phyloP scores from a whole-genome alignment of 2,329 filamentous ascomycete genomes.

The Microdochium bolleyi region DNA sequence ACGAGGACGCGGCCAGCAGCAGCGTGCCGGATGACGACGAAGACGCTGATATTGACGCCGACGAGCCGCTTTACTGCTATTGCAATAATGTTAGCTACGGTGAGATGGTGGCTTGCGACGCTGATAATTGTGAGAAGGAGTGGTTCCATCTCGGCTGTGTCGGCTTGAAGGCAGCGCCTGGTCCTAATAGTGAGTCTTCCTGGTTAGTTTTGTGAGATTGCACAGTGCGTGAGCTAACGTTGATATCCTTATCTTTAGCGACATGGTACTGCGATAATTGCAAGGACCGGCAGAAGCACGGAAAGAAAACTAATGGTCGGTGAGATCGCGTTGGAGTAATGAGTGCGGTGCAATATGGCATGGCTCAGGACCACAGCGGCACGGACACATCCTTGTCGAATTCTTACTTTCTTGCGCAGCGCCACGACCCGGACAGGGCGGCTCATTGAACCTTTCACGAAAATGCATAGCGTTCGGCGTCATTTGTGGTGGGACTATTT shows the following conservation, averaged over 20 bases:
- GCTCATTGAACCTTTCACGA: neutral
- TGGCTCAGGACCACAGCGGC: too few relatives aligned
- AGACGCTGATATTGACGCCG: constrained; percentile 51
- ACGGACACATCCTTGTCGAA: too few relatives aligned
- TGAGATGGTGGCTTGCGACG: constrained; percentile 78
- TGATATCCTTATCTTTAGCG: constrained; percentile 31
- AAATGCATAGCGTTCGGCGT: too few relatives aligned
- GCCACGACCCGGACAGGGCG: constrained; percentile 3
- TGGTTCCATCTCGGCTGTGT: constrained; percentile 84
- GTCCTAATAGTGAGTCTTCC: constrained; percentile 57
- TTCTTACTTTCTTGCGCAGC: neutral
- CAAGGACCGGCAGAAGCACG: constrained; percentile 55
- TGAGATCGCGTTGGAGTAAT: too few relatives aligned
- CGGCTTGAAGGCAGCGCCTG: constrained; percentile 71
- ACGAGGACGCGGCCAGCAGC: constrained; percentile 35
- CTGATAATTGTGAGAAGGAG: constrained; percentile 62
- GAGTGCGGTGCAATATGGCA: too few relatives aligned
- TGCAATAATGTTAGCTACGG: constrained; percentile 75
- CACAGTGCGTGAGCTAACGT: neutral
- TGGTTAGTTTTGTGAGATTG: neutral
- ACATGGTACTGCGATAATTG: constrained; percentile 82
- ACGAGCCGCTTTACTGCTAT: constrained; percentile 72
- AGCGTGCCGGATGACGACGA: constrained; percentile 40
- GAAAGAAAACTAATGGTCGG: constrained; percentile 42
- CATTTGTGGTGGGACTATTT: too few relatives aligned